Evolutionary conservation across 1,139 yeast genomes (phyloP).

Genomic region (Arxiozyma bovina): DNA sequence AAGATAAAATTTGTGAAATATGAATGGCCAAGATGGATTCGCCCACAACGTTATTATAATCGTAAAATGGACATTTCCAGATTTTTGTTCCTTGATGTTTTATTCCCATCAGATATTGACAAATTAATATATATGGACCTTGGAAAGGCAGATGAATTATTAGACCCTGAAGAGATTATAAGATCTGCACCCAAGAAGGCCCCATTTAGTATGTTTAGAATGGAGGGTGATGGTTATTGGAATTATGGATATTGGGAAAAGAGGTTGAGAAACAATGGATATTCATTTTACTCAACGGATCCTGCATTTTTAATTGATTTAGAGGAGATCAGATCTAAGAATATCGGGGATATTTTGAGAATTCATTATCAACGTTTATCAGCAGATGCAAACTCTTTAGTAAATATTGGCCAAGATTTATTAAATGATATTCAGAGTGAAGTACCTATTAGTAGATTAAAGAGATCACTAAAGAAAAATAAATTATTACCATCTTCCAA

Average conservation of each 20-base stretch:
- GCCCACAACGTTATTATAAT: slow-evolving; percentile 66
- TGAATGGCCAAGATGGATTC: slow-evolving; percentile 89
- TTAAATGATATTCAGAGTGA: slow-evolving; percentile 72
- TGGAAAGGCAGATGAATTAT: slow-evolving; percentile 64
- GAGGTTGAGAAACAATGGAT: slow-evolving; percentile 45
- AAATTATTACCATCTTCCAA: neutral
- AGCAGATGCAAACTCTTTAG: slow-evolving; percentile 66
- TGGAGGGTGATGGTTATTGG: slow-evolving; percentile 90
- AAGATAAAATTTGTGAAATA: slow-evolving; percentile 57
- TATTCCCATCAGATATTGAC: slow-evolving; percentile 71
- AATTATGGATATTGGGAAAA: slow-evolving; percentile 83
- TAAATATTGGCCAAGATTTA: slow-evolving; percentile 84
- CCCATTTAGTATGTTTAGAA: slow-evolving; percentile 37
- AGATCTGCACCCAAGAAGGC: slow-evolving; percentile 3
- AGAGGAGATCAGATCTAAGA: slow-evolving; percentile 48
- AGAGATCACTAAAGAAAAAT: neutral
- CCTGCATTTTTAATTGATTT: slow-evolving; percentile 80
- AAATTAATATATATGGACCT: slow-evolving; percentile 59
- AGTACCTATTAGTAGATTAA: slow-evolving; percentile 15
- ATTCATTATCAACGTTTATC: slow-evolving; percentile 81
- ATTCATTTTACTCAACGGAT: slow-evolving; percentile 65
- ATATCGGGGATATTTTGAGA: slow-evolving; percentile 73
- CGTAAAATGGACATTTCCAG: slow-evolving; percentile 85
- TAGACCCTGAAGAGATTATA: slow-evolving; percentile 46
- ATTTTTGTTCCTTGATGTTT: slow-evolving; percentile 72